Conservation (phyloP, 1,284 basidiomycete genomes). For the Rhodotorula sp. region DNA sequence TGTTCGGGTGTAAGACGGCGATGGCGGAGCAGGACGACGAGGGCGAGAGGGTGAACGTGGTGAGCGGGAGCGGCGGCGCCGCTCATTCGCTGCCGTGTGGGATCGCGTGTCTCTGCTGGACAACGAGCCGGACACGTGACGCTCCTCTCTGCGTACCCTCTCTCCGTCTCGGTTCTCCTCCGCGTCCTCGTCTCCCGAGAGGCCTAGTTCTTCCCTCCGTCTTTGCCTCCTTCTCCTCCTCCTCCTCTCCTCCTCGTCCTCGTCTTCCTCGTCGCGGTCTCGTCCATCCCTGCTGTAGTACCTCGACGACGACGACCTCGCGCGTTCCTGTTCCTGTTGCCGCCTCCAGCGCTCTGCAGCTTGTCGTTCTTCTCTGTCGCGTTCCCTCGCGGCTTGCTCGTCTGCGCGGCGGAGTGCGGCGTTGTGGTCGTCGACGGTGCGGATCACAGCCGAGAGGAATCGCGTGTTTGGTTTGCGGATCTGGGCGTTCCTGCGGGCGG, state of each 20-base stretch:
- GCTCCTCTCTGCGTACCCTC: neutral
- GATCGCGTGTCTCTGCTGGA: neutral
- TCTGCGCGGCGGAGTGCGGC: constrained; percentile 74
- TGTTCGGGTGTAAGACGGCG: neutral
- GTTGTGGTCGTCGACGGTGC: constrained; percentile 89
- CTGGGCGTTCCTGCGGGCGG: constrained; percentile 2
- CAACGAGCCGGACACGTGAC: neutral
- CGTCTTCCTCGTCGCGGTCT: constrained; percentile 5
- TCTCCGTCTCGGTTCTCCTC: neutral
- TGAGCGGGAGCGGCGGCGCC: neutral
- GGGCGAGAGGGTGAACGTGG: neutral
- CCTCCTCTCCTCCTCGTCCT: constrained; percentile 6
- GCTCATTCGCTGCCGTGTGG: too few species aligned
- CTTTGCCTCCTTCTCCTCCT: neutral
- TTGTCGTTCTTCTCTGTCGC: constrained; percentile 35
- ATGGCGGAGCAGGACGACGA: neutral
- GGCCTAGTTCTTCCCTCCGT: neutral
- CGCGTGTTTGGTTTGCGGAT: constrained; percentile 81
- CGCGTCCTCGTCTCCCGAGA: constrained; percentile 1
- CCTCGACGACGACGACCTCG: neutral
- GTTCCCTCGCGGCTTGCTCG: constrained; percentile 52
- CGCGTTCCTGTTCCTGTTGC: neutral
- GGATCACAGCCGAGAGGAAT: constrained; percentile 81
- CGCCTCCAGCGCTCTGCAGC: constrained; percentile 29
- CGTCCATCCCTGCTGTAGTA: neutral